These are phyloP conservation scores for Neodidymelliopsis sp. DNA, from an alignment of 2,329 filamentous ascomycete genomes.

Conservation along the genomic window DNA sequence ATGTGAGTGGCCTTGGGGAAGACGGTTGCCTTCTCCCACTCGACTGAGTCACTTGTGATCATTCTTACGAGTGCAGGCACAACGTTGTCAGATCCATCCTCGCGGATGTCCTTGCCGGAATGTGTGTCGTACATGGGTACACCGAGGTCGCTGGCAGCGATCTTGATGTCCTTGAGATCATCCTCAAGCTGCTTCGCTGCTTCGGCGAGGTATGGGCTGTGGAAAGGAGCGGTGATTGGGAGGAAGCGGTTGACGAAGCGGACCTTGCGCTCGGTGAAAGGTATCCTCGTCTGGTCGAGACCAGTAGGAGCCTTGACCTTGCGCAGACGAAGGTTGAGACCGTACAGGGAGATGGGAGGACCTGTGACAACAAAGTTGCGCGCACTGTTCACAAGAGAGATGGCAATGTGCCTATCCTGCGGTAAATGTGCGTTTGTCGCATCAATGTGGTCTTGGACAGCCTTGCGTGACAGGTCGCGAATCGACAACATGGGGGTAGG, in stretches of 20 bases:
- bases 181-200: conserved; percentile 84
- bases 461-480: conserved; percentile 83
- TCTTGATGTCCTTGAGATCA: conserved; percentile 83
- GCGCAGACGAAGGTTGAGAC: conserved; percentile 90
- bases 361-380: conserved; percentile 97
- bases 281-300: conserved; percentile 91
- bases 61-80: conserved; percentile 87
- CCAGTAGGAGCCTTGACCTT: conserved; percentile 99
- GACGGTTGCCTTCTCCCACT: conserved; percentile 94
- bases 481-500: conserved; percentile 99
- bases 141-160: conserved; percentile 74
- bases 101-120: conserved; percentile 82
- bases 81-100: conserved; percentile 73
- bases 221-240: conserved; percentile 97
- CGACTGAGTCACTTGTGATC: conserved; percentile 91
- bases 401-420: conserved; percentile 88
- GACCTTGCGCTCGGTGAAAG: conserved; percentile 93
- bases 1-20: conserved; percentile 94
- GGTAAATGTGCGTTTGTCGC: conserved; percentile 97
- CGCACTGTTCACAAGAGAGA: conserved; percentile 95
- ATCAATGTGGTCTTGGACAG: conserved; percentile 96
- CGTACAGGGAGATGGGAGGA: conserved; percentile 93
- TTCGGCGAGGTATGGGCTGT: conserved; percentile 89
- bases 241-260: conserved; percentile 97
- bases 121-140: conserved; percentile 85